A percentile compares a stretch with the other conserved stretches of the same genome.
phyloP scores from a whole-genome alignment of 495 filamentous ascomycete species.

The Jackrogersella multiformis region DNA sequence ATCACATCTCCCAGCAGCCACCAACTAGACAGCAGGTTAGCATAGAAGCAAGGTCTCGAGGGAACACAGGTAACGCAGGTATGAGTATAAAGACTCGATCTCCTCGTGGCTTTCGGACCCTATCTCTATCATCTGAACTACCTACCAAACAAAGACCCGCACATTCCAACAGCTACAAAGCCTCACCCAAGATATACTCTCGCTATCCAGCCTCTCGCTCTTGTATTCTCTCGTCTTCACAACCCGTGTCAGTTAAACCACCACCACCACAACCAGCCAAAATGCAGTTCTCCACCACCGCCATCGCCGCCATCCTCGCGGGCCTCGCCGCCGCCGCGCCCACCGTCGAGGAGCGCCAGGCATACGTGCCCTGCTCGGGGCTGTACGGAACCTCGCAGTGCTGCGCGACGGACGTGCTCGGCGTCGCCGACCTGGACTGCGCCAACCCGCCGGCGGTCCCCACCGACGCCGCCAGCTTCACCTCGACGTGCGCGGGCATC shows the following conservation, averaged over 20 bases:
- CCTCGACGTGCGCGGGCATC: conserved; percentile 46
- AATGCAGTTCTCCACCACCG: conserved; percentile 42
- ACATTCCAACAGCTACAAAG: conserved; percentile 7
- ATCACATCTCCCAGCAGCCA: conserved; percentile 15
- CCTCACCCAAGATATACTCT: conserved; percentile 10
- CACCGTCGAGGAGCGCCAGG: conserved; percentile 44
- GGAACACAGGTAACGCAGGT: background rate
- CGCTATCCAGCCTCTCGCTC: conserved; percentile 1
- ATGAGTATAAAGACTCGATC: conserved; percentile 16
- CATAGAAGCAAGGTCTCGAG: too few species aligned
- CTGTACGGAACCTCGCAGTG: conserved; percentile 54
- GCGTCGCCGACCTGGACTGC: conserved; percentile 56
- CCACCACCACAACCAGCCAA: conserved; percentile 13
- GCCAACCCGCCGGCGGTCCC: conserved; percentile 46
- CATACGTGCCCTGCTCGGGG: conserved; percentile 51
- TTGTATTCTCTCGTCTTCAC: conserved; percentile 4
- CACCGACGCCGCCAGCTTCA: conserved; percentile 47
- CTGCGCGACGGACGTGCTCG: conserved; percentile 57
- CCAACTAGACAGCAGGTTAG: conserved; percentile 17
- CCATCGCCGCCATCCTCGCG: conserved; percentile 23
- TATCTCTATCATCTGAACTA: conserved; percentile 3
- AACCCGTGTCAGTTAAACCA: background rate
- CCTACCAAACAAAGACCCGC: conserved; percentile 8
- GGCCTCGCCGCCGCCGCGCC: conserved; percentile 38
- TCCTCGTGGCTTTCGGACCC: conserved; percentile 6